Evolutionary conservation across 2,329 filamentous ascomycete species (phyloP).

Genomic region (Fusarium buharicum): DNA sequence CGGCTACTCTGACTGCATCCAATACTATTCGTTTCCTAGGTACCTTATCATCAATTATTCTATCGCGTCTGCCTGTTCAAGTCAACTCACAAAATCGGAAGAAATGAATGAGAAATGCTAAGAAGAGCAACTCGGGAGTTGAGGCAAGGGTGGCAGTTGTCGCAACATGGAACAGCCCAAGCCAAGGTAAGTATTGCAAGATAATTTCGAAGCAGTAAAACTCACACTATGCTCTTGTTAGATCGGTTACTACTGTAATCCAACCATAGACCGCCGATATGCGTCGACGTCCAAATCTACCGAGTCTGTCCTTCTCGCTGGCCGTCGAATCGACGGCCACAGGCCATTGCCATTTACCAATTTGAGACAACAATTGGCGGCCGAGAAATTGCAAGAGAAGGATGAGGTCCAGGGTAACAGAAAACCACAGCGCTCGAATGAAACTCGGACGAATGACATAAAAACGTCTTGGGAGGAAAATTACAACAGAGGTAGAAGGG

Average conservation of each 20-base stretch:
- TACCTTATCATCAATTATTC: background rate
- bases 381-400: slow-evolving; percentile 19
- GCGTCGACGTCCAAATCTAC: slow-evolving; percentile 14
- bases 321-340: slow-evolving; percentile 6
- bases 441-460: background rate
- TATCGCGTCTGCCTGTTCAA: background rate
- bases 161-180: slow-evolving; percentile 36
- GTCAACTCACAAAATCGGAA: slow-evolving; percentile 21
- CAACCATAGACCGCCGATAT: slow-evolving; percentile 12
- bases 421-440: background rate
- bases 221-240: slow-evolving; percentile 28
- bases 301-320: slow-evolving; percentile 17
- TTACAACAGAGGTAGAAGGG: background rate
- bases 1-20: background rate
- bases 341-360: background rate
- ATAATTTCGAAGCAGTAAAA: background rate
- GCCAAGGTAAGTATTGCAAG: slow-evolving; percentile 37
- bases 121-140: slow-evolving; percentile 49
- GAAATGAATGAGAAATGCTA: slow-evolving; percentile 53
- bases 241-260: slow-evolving; percentile 7
- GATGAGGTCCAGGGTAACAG: background rate
- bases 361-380: slow-evolving; percentile 17
- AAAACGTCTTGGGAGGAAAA: background rate
- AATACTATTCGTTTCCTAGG: background rate
- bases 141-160: slow-evolving; percentile 44